Evolutionary conservation across 805 yeast species (phyloP), one percentile per base, ranked within the genome.

Genomic region (Pichia eremophila): DNA sequence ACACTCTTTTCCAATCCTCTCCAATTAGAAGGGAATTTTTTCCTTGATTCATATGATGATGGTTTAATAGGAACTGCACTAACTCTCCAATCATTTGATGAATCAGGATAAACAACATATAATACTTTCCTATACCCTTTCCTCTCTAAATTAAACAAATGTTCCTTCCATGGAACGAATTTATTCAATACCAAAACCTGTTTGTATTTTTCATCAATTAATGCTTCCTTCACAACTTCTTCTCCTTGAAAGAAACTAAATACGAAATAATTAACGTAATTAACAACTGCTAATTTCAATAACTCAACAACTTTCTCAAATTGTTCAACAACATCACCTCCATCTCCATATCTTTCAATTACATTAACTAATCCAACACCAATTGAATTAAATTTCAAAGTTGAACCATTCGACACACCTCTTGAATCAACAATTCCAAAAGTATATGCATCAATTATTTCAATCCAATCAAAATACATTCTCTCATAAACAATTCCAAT

Each of bases 181-280:
- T 76, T 74, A 14, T 75, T 77, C 50, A 91, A 72, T 7, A 85
- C 73, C 11, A 91, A 56, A 39, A 91, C 79, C n/a, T 38, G 37
- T 51, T 81, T 77, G 17, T 29, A 14, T 5, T 43, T 43, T 19
- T 38, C 29, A 8, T 25, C 7, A 25, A 7, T 34, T 15, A 87
- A 75, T 0, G 95, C 89, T 9, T 70, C 64, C 52, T 71, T 73
- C 22, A 93, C 96, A 39, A 83, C 67, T 43, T 73, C 68, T 61
- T 83, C 83, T 15, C 96, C 96, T 34, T 95, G 96, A 54, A 88
- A 72, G 95, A 96, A 91, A 8, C 91, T 76, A 45, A 79, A 73
- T 19, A 95, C 96, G 55, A 81, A 79, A 41, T 79, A 78, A 41
- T 74, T 72, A 36, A 90, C 79, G 54, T 79, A 70, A 50, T 77